Base-by-base conservation (phyloP, 2,329 filamentous ascomycete species). In the Colletotrichum tropicicola region DNA sequence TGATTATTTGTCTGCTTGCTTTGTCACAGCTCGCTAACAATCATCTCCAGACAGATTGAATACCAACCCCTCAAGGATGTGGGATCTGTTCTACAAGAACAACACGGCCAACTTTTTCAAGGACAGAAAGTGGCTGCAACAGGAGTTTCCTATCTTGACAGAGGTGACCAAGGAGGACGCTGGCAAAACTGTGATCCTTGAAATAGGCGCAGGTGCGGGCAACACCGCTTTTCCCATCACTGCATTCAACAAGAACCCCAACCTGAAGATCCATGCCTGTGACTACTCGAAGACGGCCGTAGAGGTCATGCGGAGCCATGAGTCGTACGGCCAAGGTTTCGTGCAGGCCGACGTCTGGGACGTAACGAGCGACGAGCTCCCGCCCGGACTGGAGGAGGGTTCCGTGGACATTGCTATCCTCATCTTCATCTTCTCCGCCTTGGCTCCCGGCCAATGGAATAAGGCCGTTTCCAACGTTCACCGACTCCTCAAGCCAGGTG, bases 31-130 rank as follows among this genome's bases (percentile, higher is more conserved):
- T 37, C 64, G 75, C 83, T 86, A 78, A 87, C 79, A 56, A 61
- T 65, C 57, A 44, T 68, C 55, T 65, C 72, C 73, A 92, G 89
- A 82, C 72, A 92, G 93, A 70, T 98, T 98, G 83, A 98, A 98
- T 76, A 83, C 85, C 47, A 88, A 97, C 69, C 96, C 96, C 0
- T 94, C 93, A 67, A 97, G 94, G 78, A 98, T 94, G 93, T 99
- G 96, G 96, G 96, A 99, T 74, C 82, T 92, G 59, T 99, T 99
- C 80, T 99, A 99, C 84, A 94, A 96, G 80, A 97, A 98, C 81
- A 98, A 99, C 79, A 92, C 92, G 19, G 88, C 91, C 72, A 98
- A 98, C 75, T 99, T 99, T 80, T 99, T 99, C 88, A 99, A 99
- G 80, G 92, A 99, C 75, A 88, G 96, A 68, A 98, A 98, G 77